Evolutionary conservation across 1,284 basidiomycete species (phyloP).

Genomic region (Vanrija sp.): DNA sequence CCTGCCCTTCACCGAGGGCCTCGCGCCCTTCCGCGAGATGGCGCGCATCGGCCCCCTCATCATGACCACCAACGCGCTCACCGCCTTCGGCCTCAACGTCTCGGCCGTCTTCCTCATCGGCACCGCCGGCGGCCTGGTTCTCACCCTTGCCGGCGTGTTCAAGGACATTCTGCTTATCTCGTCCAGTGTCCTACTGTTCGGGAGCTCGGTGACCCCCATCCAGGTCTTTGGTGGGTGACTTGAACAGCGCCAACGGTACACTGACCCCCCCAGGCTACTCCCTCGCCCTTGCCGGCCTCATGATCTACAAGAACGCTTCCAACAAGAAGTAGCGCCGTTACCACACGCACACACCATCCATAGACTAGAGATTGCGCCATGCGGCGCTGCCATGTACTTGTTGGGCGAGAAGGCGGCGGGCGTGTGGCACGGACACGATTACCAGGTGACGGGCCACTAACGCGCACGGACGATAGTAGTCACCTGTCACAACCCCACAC

Average conservation of each 20-base stretch:
- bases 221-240: conserved; percentile 60
- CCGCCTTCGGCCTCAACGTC: conserved; percentile 84
- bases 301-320: conserved; percentile 36
- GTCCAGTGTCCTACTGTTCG: conserved; percentile 79
- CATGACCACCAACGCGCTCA: conserved; percentile 74
- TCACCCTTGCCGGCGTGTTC: conserved; percentile 93
- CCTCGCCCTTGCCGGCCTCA: conserved; percentile 33
- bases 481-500: too few relatives aligned
- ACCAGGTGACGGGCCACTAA: too few relatives aligned
- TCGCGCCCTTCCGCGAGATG: conserved; percentile 77
- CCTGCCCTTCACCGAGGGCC: conserved; percentile 83
- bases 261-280: conserved; percentile 33
- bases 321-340: conserved; percentile 12
- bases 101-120: conserved; percentile 93
- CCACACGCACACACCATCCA: too few relatives aligned
- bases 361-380: too few relatives aligned
- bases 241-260: conserved; percentile 51
- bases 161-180: conserved; percentile 92
- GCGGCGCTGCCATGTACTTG: too few relatives aligned
- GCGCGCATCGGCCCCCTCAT: conserved; percentile 67
- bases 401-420: too few relatives aligned
- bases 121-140: conserved; percentile 76
- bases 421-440: too few relatives aligned
- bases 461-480: too few relatives aligned
- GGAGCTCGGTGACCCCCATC: conserved; percentile 68